Evolutionary conservation across 805 yeast genomes (phyloP).

Genomic region (Lachancea lanzarotensis): DNA sequence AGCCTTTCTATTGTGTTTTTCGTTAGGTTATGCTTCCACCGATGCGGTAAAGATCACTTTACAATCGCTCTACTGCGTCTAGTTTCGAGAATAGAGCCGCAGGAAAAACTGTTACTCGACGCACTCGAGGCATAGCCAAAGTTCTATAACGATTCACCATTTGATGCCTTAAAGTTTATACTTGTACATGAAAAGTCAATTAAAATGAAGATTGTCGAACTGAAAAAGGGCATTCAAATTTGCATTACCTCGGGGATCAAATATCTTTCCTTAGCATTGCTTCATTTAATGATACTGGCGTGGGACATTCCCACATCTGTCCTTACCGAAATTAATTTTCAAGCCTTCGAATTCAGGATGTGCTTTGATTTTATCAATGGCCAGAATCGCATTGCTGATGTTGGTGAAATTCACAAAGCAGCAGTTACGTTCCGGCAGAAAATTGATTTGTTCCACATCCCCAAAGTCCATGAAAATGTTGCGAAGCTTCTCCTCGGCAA

Average conservation of each 20-base stretch:
- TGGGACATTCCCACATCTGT: conserved; percentile 92
- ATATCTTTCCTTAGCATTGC: too few species aligned
- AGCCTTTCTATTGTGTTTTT: too few species aligned
- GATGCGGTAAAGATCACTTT: too few species aligned
- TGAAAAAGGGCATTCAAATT: not conserved
- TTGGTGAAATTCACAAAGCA: conserved; percentile 89
- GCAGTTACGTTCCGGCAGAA: conserved; percentile 74
- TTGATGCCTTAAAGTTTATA: not conserved
- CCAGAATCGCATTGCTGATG: conserved; percentile 84
- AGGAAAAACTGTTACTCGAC: too few species aligned
- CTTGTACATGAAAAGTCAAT: not conserved
- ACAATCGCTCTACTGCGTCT: too few species aligned
- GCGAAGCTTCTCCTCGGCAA: conserved; percentile 55
- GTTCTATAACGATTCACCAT: too few species aligned
- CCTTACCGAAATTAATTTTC: conserved; percentile 88
- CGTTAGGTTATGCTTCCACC: too few species aligned
- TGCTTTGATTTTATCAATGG: conserved; percentile 84
- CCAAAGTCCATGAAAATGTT: conserved; percentile 77
- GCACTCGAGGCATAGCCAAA: too few species aligned
- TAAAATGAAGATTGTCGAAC: not conserved
- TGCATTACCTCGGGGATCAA: too few species aligned
- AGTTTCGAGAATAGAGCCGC: too few species aligned
- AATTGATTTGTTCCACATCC: conserved; percentile 91
- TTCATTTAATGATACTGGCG: conserved; percentile 42
- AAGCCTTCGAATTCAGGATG: conserved; percentile 60